Evolutionary conservation across 371 early-diverging fungal genomes (phyloP).

Genomic region (Mucor lusitanicus): DNA sequence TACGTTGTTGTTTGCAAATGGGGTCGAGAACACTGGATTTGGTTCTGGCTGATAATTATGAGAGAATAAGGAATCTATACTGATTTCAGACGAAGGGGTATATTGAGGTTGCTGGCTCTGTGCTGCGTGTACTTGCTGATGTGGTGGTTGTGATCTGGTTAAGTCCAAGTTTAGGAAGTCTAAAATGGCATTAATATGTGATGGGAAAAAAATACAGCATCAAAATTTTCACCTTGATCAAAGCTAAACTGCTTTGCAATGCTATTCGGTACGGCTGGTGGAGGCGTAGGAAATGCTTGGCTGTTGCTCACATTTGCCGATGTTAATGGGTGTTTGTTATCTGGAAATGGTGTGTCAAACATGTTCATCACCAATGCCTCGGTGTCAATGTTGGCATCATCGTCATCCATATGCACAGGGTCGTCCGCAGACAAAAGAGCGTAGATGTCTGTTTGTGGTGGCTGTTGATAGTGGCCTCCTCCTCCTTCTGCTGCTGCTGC

Average conservation of each 20-base stretch:
- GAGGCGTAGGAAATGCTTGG: neutral
- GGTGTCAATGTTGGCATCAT: conserved; percentile 14
- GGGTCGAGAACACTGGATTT: neutral
- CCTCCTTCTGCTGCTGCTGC: too few relatives aligned
- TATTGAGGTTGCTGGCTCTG: conserved; percentile 11
- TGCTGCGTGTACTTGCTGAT: neutral
- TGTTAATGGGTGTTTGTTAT: conserved; percentile 4
- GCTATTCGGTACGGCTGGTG: neutral
- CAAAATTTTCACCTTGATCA: conserved; percentile 15
- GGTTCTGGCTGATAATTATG: neutral
- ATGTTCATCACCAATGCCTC: conserved; percentile 20
- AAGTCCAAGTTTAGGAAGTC: conserved; percentile 15
- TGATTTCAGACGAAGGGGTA: conserved; percentile 15
- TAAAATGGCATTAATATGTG: conserved; percentile 3
- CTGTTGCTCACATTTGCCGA: neutral
- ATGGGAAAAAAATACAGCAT: conserved; percentile 1
- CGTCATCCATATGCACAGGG: conserved; percentile 3
- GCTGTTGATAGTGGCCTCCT: neutral
- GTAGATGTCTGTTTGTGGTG: conserved; percentile 13
- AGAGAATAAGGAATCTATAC: conserved; percentile 2
- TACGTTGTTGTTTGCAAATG: neutral
- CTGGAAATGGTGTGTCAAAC: conserved; percentile 5
- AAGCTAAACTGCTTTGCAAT: conserved; percentile 11
- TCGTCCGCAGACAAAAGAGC: conserved; percentile 22
- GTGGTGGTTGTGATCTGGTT: neutral